A percentile compares a stretch with the other conserved stretches of the same genome.
These are phyloP conservation scores for Pythium folliculosum DNA, from an alignment of 352 stramenopile genomes.

Conservation along the genomic window DNA sequence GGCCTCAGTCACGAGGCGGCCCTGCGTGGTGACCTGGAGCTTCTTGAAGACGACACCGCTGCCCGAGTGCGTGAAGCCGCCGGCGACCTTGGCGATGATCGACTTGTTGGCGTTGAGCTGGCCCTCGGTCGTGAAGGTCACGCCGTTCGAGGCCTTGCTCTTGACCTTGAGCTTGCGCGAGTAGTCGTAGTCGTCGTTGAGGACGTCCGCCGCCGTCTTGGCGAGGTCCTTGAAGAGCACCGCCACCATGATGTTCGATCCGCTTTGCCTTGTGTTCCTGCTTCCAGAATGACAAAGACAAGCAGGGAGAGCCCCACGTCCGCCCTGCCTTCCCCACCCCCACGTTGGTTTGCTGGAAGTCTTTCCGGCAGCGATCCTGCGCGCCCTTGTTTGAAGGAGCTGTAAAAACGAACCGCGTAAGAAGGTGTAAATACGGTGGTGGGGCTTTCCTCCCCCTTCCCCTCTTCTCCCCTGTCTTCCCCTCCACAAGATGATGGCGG, in stretches of 20 bases:
- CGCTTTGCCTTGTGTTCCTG: conserved; percentile 19
- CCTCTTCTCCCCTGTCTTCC: background rate
- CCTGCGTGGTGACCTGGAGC: conserved; percentile 83
- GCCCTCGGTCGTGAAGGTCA: conserved; percentile 86
- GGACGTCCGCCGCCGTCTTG: conserved; percentile 77
- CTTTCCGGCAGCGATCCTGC: no score
- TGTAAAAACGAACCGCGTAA: background rate
- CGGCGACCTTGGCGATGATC: conserved; percentile 81
- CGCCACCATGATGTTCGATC: conserved; percentile 39
- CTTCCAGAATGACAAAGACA: conserved; percentile 50
- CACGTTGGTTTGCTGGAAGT: background rate
- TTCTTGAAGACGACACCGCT: conserved; percentile 84
- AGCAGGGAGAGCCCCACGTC: conserved; percentile 17
- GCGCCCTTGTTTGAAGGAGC: no score
- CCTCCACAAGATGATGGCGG: background rate
- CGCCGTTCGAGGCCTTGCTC: conserved; percentile 85
- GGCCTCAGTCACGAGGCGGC: conserved; percentile 73
- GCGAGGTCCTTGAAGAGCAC: conserved; percentile 83
- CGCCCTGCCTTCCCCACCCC: conserved; percentile 5
- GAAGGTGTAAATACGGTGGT: background rate
- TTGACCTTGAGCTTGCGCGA: conserved; percentile 92
- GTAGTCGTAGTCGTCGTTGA: conserved; percentile 90
- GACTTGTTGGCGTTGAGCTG: conserved; percentile 80
- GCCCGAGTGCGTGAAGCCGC: conserved; percentile 69
- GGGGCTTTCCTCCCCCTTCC: background rate